A percentile compares a stretch with the other conserved stretches of the same genome.
Conservation (phyloP, 768 basidiomycete genomes). For the Lentinula edodes region DNA sequence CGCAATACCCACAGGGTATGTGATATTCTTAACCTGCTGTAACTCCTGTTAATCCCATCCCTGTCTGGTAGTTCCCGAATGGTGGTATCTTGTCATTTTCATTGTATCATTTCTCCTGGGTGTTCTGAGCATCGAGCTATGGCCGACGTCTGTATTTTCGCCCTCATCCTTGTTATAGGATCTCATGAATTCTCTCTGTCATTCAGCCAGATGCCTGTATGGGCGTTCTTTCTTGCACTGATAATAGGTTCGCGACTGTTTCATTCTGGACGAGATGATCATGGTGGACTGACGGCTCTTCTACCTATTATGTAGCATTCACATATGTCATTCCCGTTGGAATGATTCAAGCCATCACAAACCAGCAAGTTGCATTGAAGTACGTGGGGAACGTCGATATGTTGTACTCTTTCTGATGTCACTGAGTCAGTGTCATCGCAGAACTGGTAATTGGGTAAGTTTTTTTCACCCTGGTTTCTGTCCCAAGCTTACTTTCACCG, state of each 20-base stretch:
- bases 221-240: conserved; percentile 55
- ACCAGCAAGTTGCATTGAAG: conserved; percentile 63
- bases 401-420: not conserved
- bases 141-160: conserved; percentile 41
- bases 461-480: conserved; percentile 16
- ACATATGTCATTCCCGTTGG: conserved; percentile 15
- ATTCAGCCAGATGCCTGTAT: conserved; percentile 47
- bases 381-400: conserved; percentile 14
- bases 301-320: not conserved
- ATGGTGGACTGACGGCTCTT: not conserved
- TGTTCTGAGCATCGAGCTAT: conserved; percentile 53
- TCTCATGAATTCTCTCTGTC: not conserved
- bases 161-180: not conserved
- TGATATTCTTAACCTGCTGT: not conserved
- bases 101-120: conserved; percentile 53
- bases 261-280: not conserved
- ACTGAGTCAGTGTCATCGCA: conserved; percentile 50
- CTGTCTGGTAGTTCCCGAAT: conserved; percentile 45
- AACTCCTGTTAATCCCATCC: not conserved
- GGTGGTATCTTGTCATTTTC: conserved; percentile 41
- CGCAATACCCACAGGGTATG: conserved; percentile 37
- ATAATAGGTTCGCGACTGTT: conserved; percentile 28
- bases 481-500: not conserved
- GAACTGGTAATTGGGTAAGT: conserved; percentile 67
- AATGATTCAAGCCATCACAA: conserved; percentile 79